phyloP scores from a whole-genome alignment of 1,139 yeast genomes.

The Yamadazyma mexicana region DNA sequence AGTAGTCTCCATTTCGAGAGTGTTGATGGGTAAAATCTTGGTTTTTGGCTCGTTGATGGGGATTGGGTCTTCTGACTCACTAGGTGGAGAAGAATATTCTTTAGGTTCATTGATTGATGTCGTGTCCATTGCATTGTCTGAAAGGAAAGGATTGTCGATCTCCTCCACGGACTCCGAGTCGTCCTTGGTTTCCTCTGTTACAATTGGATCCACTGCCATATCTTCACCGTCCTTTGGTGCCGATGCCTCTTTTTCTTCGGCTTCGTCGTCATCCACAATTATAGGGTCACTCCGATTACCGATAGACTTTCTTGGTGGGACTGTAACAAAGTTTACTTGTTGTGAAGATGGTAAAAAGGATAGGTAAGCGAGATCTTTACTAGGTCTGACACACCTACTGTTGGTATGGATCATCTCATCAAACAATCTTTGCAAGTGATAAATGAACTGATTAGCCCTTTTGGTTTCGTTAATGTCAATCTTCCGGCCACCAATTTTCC shows the following conservation, averaged over 20 bases:
- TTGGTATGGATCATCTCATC: slow-evolving; percentile 64
- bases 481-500: slow-evolving; percentile 84
- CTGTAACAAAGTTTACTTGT: slow-evolving; percentile 53
- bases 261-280: slow-evolving; percentile 12
- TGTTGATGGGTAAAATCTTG: slow-evolving; percentile 43
- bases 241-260: no score
- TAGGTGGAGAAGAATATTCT: no score
- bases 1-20: slow-evolving; percentile 69
- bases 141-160: slow-evolving; percentile 4
- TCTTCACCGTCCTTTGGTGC: slow-evolving; percentile 7
- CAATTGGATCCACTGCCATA: slow-evolving; percentile 9
- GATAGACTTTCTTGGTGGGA: slow-evolving; percentile 2
- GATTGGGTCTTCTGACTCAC: no score
- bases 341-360: slow-evolving; percentile 79
- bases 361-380: slow-evolving; percentile 80
- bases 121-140: slow-evolving; percentile 1
- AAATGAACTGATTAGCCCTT: slow-evolving; percentile 79
- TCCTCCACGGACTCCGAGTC: slow-evolving; percentile 11
- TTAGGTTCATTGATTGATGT: slow-evolving; percentile 2
- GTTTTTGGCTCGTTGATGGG: slow-evolving; percentile 9
- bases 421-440: slow-evolving; percentile 68
- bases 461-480: slow-evolving; percentile 73
- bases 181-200: slow-evolving; percentile 1
- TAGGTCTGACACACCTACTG: slow-evolving; percentile 72
- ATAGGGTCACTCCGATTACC: slow-evolving; percentile 11